Base-by-base conservation (phyloP, 2,329 filamentous ascomycete species). In the Alternaria sp. region DNA sequence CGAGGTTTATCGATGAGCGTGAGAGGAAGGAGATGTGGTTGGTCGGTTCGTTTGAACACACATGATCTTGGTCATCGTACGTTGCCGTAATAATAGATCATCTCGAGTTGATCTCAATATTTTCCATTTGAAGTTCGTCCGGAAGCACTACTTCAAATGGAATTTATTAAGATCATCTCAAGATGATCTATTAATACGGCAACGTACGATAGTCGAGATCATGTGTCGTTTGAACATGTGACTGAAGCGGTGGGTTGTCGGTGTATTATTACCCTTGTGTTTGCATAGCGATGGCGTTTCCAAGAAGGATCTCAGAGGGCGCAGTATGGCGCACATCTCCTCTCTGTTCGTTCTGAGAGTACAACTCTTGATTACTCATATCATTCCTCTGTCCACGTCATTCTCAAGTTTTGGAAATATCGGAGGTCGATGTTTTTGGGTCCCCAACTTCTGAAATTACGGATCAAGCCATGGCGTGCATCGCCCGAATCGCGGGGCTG, bases 1-100 rank as follows among this genome's bases (percentile, higher is more conserved):
- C 79, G 95, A 98, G 79, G 94, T 99, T 57, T 99, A 97, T 80
- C 90, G 93, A 79, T 95, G 67, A 41, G 21, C 15, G 5, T 0
- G 14, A 15, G 28, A 20, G 4, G 5, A 11, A 30, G 18, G 49
- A 53, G 21, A 20, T 11, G 26, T 18, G 18, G 37, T 65, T 43
- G 58, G 11, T 55, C 14, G 20, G 18, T 53, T 37, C 20, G 20
- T 25, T 41, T 41, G 26, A 28, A 28, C 26, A 45, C 20, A 46
- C 23, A 55, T 18, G 30, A 41, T 28, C 26, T 28, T 28, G 26
- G 5, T 28, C 8, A 11, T 28, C 10, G 26, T 28, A 28, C 26
- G 26, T 28, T 28, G 26, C 10, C 8, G 26, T 28, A 8, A 10
- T 28, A 8, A 28, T 28, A 8, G 26, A 28, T 28, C 26, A 11